Percentiles rank a stretch among this genome's conserved stretches.
These are phyloP conservation scores for Colletotrichum melonis DNA, from an alignment of 2,329 filamentous ascomycete species.

Conservation along the genomic window DNA sequence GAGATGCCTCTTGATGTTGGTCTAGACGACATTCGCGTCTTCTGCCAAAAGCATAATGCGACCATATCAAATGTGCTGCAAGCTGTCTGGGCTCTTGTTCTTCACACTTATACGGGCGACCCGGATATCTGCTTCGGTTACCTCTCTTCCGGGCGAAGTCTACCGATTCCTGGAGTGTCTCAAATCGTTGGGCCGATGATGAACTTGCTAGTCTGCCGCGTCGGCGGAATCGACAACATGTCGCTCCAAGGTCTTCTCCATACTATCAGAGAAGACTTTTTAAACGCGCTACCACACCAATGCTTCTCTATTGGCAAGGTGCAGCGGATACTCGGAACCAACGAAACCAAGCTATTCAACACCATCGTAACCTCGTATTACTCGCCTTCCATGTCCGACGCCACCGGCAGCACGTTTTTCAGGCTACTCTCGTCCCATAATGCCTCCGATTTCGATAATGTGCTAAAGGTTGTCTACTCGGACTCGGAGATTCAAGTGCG, in stretches of 20 bases:
- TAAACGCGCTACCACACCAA: slow-evolving; percentile 26
- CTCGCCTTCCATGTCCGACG: background rate
- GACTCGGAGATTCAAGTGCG: slow-evolving; percentile 1
- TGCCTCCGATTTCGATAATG: slow-evolving; percentile 24
- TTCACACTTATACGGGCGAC: slow-evolving; percentile 15
- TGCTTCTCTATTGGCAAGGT: slow-evolving; percentile 30
- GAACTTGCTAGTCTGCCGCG: slow-evolving; percentile 10
- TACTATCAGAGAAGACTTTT: slow-evolving; percentile 15
- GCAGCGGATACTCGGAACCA: slow-evolving; percentile 15
- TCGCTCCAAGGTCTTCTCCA: slow-evolving; percentile 5
- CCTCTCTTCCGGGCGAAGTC: slow-evolving; percentile 19
- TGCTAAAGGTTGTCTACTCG: slow-evolving; percentile 17
- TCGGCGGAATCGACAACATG: background rate
- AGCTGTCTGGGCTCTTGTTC: slow-evolving; percentile 21
- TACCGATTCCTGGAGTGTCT: slow-evolving; percentile 2
- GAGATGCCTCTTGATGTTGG: slow-evolving; percentile 2
- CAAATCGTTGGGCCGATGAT: slow-evolving; percentile 33
- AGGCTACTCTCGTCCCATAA: slow-evolving; percentile 8
- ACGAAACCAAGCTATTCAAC: slow-evolving; percentile 31
- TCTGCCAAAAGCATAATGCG: slow-evolving; percentile 13
- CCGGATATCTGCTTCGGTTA: slow-evolving; percentile 24
- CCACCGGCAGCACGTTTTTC: background rate
- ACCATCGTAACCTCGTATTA: slow-evolving; percentile 31
- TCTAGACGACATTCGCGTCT: background rate
- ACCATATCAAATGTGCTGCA: slow-evolving; percentile 14